Conservation (phyloP, 768 basidiomycete species). For the Cystobasidium onofrii region DNA sequence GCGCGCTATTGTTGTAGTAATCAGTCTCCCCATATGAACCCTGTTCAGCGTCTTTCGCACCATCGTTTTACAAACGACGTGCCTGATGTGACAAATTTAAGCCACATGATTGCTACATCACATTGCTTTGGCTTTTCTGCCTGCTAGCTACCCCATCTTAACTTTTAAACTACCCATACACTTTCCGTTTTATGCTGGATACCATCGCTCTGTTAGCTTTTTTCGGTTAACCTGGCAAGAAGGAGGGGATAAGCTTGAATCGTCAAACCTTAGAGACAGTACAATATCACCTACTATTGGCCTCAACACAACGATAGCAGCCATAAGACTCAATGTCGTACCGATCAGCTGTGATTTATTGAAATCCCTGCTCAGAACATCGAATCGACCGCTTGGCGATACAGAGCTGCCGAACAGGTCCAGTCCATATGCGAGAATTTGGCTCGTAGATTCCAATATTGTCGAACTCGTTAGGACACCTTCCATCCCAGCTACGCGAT, state of each 20-base stretch:
- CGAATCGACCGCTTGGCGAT: conserved; percentile 81
- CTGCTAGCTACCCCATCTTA: neutral
- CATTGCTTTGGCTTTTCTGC: neutral
- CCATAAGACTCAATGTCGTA: conserved; percentile 60
- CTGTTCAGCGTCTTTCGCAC: neutral
- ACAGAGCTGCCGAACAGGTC: conserved; percentile 82
- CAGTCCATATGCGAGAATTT: conserved; percentile 75
- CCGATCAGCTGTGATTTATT: conserved; percentile 85
- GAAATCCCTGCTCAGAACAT: conserved; percentile 81
- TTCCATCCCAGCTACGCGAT: conserved; percentile 58
- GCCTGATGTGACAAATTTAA: too few species aligned
- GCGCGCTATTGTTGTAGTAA: neutral
- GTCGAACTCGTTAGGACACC: conserved; percentile 70
- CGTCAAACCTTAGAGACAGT: neutral
- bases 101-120: too few species aligned
- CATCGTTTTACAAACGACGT: too few species aligned
- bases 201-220: conserved; percentile 26
- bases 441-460: conserved; percentile 80
- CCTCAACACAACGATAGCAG: conserved; percentile 13
- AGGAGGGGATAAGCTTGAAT: neutral
- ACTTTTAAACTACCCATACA: neutral
- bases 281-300: neutral
- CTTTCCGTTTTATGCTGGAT: neutral
- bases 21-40: neutral
- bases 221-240: neutral